phyloP scores from a whole-genome alignment of 2,329 filamentous ascomycete species.

The Colletotrichum spinosum region DNA sequence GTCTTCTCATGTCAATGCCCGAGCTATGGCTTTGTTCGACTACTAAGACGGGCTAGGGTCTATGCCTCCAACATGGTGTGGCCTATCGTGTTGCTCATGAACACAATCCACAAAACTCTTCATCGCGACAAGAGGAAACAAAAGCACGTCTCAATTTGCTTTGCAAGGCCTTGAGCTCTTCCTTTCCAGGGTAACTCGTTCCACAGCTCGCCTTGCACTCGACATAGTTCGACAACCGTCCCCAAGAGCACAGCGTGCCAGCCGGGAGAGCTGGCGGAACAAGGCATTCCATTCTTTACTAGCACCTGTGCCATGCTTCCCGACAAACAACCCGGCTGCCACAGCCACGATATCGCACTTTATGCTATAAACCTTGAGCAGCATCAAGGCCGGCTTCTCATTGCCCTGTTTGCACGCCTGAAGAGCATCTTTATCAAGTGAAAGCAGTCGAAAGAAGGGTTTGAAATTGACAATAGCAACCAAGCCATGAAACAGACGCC shows the following conservation, averaged over 20 bases:
- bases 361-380: conserved; percentile 39
- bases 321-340: conserved; percentile 57
- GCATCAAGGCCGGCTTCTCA: conserved; percentile 31
- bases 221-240: conserved; percentile 40
- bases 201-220: conserved; percentile 45
- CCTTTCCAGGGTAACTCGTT: conserved; percentile 39
- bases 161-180: neutral
- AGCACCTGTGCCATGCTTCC: conserved; percentile 52
- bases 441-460: neutral
- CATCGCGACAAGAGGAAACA: neutral
- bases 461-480: neutral
- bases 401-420: neutral
- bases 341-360: conserved; percentile 54
- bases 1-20: neutral
- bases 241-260: conserved; percentile 43
- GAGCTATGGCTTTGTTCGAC: neutral
- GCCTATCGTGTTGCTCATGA: neutral
- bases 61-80: neutral
- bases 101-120: neutral
- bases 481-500: conserved; percentile 45
- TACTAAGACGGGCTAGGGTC: neutral
- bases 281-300: conserved; percentile 56
- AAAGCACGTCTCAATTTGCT: neutral
- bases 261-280: conserved; percentile 40
- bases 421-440: neutral